Percentiles rank a stretch among this genome's conserved stretches.
Conservation (phyloP, 495 filamentous ascomycete species). For the Penicillium desertorum region DNA sequence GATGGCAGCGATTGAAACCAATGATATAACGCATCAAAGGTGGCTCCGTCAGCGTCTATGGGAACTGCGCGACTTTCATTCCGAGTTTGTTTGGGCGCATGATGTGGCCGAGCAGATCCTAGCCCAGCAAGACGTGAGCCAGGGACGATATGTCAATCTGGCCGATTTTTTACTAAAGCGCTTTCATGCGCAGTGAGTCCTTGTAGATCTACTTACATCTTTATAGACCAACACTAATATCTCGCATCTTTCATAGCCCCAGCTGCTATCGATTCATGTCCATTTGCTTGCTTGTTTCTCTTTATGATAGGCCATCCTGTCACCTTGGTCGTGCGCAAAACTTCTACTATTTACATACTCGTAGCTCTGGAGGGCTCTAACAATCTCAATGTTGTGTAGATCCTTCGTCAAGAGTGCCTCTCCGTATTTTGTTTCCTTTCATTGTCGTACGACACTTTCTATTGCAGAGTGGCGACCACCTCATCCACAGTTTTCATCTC, state of each 20-base stretch:
- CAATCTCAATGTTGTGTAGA: neutral
- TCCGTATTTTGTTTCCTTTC: neutral
- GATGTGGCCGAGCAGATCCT: constrained; percentile 37
- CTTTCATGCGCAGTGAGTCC: constrained; percentile 20
- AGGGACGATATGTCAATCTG: constrained; percentile 34
- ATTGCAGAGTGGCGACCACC: constrained; percentile 28
- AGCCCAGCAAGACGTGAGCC: constrained; percentile 31
- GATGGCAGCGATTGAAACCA: constrained; percentile 47
- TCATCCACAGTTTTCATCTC: constrained; percentile 48
- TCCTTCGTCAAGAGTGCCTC: neutral
- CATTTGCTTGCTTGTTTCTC: neutral
- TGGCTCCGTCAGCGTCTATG: constrained; percentile 43
- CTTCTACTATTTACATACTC: neutral
- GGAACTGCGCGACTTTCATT: constrained; percentile 35
- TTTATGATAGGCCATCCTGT: neutral
- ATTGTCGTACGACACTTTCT: neutral
- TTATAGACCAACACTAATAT: constrained; percentile 14
- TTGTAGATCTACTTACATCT: constrained; percentile 27
- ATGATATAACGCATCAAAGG: constrained; percentile 34
- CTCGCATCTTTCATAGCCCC: neutral
- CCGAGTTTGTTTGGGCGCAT: constrained; percentile 38
- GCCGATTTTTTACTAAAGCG: constrained; percentile 34
- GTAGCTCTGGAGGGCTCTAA: neutral
- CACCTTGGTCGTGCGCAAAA: too few species aligned
- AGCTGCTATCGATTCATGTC: neutral